phyloP scores from a whole-genome alignment of 257 asterid species.

The Fraxinus anomala region DNA sequence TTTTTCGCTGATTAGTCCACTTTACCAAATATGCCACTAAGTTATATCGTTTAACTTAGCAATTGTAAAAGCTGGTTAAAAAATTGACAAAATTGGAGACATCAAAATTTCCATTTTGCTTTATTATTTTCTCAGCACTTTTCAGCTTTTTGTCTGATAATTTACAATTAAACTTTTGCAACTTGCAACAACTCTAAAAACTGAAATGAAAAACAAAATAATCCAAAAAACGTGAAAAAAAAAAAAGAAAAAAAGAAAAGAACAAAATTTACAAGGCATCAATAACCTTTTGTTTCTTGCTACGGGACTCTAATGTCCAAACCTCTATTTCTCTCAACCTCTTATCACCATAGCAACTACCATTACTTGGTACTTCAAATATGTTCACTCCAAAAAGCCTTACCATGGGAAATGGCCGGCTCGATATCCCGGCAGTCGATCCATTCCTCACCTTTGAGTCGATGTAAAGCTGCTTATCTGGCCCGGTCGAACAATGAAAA shows the following conservation, averaged over 20 bases:
- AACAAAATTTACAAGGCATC: slow-evolving; percentile 37
- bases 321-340: slow-evolving; percentile 49
- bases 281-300: slow-evolving; percentile 52
- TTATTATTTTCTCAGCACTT: not conserved
- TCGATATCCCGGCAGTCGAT: not conserved
- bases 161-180: not conserved
- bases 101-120: not conserved
- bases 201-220: not conserved
- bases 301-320: slow-evolving; percentile 32
- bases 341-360: not conserved
- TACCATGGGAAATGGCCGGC: not conserved
- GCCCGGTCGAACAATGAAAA: not conserved
- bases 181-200: not conserved
- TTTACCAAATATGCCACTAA: too few species aligned
- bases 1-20: too few species aligned
- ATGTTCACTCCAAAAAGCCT: not conserved
- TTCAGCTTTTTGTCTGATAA: too few species aligned
- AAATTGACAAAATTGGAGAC: not conserved
- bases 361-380: slow-evolving; percentile 3
- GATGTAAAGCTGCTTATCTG: not conserved
- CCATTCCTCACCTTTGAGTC: not conserved
- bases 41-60: too few species aligned
- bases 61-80: too few species aligned
- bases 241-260: not conserved
- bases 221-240: not conserved